Percentiles rank a stretch among this genome's conserved stretches.
Evolutionary conservation across 768 basidiomycete genomes (phyloP).

Genomic region (Amanita jacksonii): DNA sequence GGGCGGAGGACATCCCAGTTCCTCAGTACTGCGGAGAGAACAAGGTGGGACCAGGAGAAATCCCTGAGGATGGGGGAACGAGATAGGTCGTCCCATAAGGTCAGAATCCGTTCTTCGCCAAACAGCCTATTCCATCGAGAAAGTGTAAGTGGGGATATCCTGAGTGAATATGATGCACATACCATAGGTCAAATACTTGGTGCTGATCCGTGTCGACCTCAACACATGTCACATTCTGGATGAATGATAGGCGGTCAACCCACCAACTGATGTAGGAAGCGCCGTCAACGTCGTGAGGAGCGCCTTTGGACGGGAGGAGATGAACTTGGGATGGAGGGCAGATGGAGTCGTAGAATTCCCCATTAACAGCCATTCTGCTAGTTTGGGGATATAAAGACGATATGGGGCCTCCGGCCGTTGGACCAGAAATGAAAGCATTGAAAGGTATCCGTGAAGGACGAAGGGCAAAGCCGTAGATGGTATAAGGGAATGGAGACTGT

Average conservation of each 20-base stretch:
- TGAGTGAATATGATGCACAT: conserved; percentile 14
- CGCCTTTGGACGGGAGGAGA: conserved; percentile 24
- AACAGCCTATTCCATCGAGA: conserved; percentile 29
- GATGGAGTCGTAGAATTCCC: conserved; percentile 37
- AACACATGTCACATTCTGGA: conserved; percentile 30
- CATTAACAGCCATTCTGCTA: conserved; percentile 31
- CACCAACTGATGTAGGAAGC: conserved; percentile 40
- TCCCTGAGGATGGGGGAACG: conserved; percentile 37
- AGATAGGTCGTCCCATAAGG: conserved; percentile 32
- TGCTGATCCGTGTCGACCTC: conserved; percentile 31
- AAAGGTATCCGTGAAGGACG: conserved; percentile 44
- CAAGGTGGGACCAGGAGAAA: conserved; percentile 48
- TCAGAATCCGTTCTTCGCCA: conserved; percentile 29
- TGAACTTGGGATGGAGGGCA: conserved; percentile 27
- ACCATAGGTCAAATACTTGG: conserved; percentile 41
- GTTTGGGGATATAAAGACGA: conserved; percentile 11
- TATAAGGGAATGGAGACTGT: conserved; percentile 40
- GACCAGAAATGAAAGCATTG: conserved; percentile 50
- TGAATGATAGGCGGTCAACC: conserved; percentile 26
- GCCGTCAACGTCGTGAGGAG: conserved; percentile 30
- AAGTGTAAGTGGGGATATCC: not conserved
- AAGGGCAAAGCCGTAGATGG: conserved; percentile 43
- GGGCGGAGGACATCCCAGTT: conserved; percentile 35
- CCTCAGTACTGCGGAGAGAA: conserved; percentile 38
- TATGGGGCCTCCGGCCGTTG: conserved; percentile 40